Percentiles rank a stretch among this genome's conserved stretches.
These are phyloP conservation scores for Hypholoma fasciculare DNA, from an alignment of 768 basidiomycete species.

Conservation along the genomic window DNA sequence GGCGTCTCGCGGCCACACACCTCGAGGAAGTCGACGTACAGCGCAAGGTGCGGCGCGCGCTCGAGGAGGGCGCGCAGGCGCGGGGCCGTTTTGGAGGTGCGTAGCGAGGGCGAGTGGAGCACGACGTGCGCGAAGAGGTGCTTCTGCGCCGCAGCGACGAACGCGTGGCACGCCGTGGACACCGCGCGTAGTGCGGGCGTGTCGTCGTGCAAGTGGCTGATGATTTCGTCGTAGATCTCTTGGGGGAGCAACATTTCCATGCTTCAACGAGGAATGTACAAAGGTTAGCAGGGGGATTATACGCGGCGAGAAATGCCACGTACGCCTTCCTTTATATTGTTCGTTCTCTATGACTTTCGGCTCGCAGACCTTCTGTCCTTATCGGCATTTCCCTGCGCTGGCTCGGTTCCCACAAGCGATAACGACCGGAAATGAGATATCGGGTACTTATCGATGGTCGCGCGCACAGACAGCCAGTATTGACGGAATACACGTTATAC, in stretches of 20 bases:
- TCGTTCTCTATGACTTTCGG: too few relatives aligned
- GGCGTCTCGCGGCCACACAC: not conserved
- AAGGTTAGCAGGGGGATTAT: too few relatives aligned
- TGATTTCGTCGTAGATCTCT: constrained; percentile 5
- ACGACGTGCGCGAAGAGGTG: constrained; percentile 2
- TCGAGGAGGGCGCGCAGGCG: not conserved
- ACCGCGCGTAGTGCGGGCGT: constrained; percentile 49
- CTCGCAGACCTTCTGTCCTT: too few relatives aligned
- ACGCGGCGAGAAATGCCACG: too few relatives aligned
- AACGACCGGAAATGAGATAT: too few relatives aligned
- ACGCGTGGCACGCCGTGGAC: constrained; percentile 39
- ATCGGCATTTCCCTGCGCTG: too few relatives aligned
- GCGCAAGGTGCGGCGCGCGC: not conserved
- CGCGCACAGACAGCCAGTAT: too few relatives aligned
- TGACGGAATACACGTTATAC: too few relatives aligned
- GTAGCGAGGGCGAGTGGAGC: not conserved
- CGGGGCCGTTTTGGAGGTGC: not conserved
- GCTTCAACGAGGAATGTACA: too few relatives aligned
- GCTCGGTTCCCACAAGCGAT: too few relatives aligned
- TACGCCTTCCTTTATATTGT: too few relatives aligned
- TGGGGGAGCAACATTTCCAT: constrained; percentile 6
- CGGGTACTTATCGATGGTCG: too few relatives aligned
- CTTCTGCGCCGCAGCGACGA: not conserved
- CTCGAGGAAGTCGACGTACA: not conserved
- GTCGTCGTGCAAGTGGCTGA: constrained; percentile 2